These are phyloP conservation scores for Dicorynia guianensis DNA, from an alignment of 306 rosid genomes.

Conservation along the genomic window DNA sequence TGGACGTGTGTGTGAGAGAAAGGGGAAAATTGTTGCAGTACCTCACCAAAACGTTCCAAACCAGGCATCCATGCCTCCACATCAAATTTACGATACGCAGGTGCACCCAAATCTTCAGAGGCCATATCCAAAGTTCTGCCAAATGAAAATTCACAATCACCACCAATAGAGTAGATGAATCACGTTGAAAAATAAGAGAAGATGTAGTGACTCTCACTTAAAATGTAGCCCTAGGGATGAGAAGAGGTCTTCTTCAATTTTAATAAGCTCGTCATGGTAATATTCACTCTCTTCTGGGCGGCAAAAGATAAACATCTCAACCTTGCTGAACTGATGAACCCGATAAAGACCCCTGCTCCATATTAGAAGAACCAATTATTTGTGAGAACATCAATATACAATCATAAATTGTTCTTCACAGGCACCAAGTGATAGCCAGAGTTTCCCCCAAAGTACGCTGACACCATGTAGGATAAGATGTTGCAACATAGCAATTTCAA, in stretches of 20 bases:
- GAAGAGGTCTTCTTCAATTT: constrained; percentile 87
- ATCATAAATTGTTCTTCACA: not conserved
- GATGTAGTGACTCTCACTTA: constrained; percentile 58
- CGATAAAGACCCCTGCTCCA: constrained; percentile 93
- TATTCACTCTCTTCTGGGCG: constrained; percentile 84
- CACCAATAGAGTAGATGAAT: constrained; percentile 25
- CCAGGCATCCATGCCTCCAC: constrained; percentile 99
- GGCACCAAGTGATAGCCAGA: not conserved
- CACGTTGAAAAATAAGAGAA: constrained; percentile 31
- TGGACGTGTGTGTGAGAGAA: not conserved
- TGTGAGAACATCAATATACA: not conserved
- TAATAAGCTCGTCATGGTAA: constrained; percentile 85
- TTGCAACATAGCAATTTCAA: not conserved
- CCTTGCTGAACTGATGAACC: constrained; percentile 98
- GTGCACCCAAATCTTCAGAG: constrained; percentile 91
- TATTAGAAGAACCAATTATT: constrained; percentile 23
- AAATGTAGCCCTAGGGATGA: constrained; percentile 84
- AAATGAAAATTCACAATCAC: constrained; percentile 34
- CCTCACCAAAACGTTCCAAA: constrained; percentile 92
- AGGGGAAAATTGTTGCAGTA: constrained; percentile 42
- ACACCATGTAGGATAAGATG: not conserved
- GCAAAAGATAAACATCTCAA: constrained; percentile 91
- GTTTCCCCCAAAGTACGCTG: not conserved
- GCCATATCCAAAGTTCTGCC: constrained; percentile 96
- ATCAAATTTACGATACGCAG: constrained; percentile 91